A percentile compares a stretch with the other conserved stretches of the same genome.
phyloP scores from a whole-genome alignment of 176 grass and related monocot species.

The Aechmea fasciata region DNA sequence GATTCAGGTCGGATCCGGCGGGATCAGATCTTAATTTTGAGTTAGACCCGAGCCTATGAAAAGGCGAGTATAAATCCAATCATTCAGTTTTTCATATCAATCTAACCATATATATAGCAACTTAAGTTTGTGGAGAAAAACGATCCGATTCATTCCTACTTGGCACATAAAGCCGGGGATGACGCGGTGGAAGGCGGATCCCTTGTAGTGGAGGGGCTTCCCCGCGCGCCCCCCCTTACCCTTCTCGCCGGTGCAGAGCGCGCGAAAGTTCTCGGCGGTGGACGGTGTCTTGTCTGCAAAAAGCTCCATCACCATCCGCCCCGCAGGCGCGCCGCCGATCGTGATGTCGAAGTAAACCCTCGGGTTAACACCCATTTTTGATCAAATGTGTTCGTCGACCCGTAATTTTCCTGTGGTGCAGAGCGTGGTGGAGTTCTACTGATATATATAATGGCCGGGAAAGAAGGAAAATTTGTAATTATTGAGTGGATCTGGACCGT shows the following conservation, averaged over 20 bases:
- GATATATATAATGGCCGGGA: no score
- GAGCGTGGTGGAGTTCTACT: background rate
- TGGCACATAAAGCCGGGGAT: conserved; percentile 79
- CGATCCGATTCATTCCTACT: no score
- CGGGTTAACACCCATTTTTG: conserved; percentile 18
- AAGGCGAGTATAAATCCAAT: no score
- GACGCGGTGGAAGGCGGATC: conserved; percentile 50
- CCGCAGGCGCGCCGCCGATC: conserved; percentile 21
- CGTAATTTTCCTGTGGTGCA: background rate
- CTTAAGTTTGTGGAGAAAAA: no score
- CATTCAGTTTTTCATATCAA: no score
- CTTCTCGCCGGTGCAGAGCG: conserved; percentile 73
- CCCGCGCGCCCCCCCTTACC: conserved; percentile 25
- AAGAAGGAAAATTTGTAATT: no score
- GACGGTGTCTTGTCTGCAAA: conserved; percentile 23
- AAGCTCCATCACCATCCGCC: conserved; percentile 65
- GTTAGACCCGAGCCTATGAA: no score
- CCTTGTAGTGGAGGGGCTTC: conserved; percentile 67
- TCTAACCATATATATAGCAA: no score
- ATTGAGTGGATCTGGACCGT: no score
- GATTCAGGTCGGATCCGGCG: no score
- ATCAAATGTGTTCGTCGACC: conserved; percentile 1
- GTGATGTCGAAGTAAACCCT: conserved; percentile 68
- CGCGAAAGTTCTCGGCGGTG: conserved; percentile 72
- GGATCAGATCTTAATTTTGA: no score